phyloP scores from a whole-genome alignment of 768 basidiomycete species.

The Chalciporus pseudorubinellus region DNA sequence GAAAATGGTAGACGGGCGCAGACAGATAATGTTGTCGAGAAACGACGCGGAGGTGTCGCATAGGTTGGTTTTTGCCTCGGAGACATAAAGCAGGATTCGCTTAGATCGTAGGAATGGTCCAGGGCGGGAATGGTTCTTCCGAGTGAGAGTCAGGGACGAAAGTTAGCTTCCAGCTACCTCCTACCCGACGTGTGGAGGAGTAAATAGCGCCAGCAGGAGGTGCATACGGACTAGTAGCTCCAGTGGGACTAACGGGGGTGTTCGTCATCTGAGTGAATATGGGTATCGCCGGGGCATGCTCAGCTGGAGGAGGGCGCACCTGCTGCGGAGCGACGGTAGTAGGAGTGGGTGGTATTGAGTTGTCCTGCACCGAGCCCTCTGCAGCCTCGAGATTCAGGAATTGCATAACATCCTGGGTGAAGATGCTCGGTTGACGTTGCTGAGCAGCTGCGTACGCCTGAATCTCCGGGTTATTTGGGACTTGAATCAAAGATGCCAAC shows the following conservation, averaged over 20 bases:
- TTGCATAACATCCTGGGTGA: slow-evolving; percentile 33
- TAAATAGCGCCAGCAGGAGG: slow-evolving; percentile 56
- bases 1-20: not conserved
- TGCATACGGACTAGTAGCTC: slow-evolving; percentile 35
- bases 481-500: slow-evolving; percentile 20
- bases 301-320: slow-evolving; percentile 18
- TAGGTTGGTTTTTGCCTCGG: not conserved
- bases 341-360: not conserved
- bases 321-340: slow-evolving; percentile 24
- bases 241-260: slow-evolving; percentile 4
- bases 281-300: slow-evolving; percentile 17
- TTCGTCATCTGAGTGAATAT: slow-evolving; percentile 31
- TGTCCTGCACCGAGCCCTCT: slow-evolving; percentile 9
- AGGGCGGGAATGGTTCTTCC: slow-evolving; percentile 32
- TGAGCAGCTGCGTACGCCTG: slow-evolving; percentile 10
- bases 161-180: slow-evolving; percentile 45
- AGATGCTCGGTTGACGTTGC: slow-evolving; percentile 22
- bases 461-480: slow-evolving; percentile 11
- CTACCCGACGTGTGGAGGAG: slow-evolving; percentile 53
- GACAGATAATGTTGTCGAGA: slow-evolving; percentile 1
- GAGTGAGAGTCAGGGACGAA: slow-evolving; percentile 17
- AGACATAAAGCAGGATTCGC: too few species aligned
- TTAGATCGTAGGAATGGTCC: slow-evolving; percentile 23
- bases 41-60: slow-evolving; percentile 12
- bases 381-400: slow-evolving; percentile 38